Evolutionary conservation across 768 basidiomycete species (phyloP).

Genomic region (Podaxis sp.): DNA sequence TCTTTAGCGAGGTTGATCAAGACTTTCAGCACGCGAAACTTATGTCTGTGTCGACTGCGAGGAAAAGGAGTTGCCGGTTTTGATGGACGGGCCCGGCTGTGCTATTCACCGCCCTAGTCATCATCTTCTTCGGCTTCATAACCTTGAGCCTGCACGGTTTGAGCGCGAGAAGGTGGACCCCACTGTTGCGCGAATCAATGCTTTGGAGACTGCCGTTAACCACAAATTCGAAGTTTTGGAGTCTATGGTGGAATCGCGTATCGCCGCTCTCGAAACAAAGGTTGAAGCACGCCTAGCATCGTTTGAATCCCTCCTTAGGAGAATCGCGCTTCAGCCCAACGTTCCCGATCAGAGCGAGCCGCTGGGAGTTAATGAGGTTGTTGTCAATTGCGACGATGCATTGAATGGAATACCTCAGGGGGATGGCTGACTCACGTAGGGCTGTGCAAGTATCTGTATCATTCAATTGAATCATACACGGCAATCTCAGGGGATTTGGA

Average conservation of each 20-base stretch:
- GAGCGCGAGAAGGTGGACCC: not conserved
- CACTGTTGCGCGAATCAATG: not conserved
- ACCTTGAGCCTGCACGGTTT: not conserved
- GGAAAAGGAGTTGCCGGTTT: not conserved
- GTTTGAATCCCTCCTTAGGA: slow-evolving; percentile 5
- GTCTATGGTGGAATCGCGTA: not conserved
- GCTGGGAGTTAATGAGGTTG: not conserved
- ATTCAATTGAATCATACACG: not conserved
- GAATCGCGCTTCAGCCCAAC: slow-evolving; percentile 1
- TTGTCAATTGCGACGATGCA: not conserved
- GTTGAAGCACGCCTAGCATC: slow-evolving; percentile 4
- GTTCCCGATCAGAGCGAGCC: not conserved
- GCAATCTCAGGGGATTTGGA: too few relatives aligned
- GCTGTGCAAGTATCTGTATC: not conserved
- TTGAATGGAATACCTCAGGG: not conserved
- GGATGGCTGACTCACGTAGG: not conserved
- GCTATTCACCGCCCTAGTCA: not conserved
- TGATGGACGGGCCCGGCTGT: not conserved
- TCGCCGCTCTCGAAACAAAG: slow-evolving; percentile 1
- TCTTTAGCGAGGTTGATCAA: not conserved
- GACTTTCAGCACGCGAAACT: not conserved
- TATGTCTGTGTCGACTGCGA: slow-evolving; percentile 7
- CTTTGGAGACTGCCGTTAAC: not conserved
- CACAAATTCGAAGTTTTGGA: not conserved
- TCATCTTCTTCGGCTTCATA: slow-evolving; percentile 3